phyloP scores from a whole-genome alignment of 2,329 filamentous ascomycete genomes.

The Nectriaceae sp. region DNA sequence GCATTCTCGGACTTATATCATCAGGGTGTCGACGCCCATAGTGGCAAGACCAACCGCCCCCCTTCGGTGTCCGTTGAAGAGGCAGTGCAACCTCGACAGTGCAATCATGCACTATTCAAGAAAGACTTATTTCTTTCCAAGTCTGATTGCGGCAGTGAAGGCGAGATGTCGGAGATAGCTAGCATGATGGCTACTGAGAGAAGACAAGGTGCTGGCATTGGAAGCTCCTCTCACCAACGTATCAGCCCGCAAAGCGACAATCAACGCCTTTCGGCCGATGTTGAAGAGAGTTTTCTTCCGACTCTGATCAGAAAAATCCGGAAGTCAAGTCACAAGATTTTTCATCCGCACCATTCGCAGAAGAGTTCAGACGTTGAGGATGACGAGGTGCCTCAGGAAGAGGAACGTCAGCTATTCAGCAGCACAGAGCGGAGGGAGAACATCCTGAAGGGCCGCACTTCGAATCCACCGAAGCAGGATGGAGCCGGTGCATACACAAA shows the following conservation, averaged over 20 bases:
- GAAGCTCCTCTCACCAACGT: conserved; percentile 26
- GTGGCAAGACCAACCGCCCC: conserved; percentile 10
- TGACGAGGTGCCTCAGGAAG: not conserved
- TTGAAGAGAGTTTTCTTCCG: conserved; percentile 20
- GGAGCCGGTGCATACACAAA: conserved; percentile 25
- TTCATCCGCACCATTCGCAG: conserved; percentile 23
- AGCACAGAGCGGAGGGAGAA: no score
- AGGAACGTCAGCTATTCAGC: conserved; percentile 1
- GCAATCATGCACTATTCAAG: conserved; percentile 21
- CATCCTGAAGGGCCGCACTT: no score
- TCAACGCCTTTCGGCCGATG: conserved; percentile 7
- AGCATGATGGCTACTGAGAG: conserved; percentile 11
- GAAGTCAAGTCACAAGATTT: conserved; percentile 26
- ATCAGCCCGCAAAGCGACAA: conserved; percentile 23
- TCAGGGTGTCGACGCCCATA: conserved; percentile 35
- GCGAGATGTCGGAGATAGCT: not conserved
- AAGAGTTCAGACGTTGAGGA: conserved; percentile 10
- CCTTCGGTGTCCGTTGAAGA: conserved; percentile 13
- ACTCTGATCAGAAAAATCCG: conserved; percentile 31
- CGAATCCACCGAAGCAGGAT: conserved; percentile 19
- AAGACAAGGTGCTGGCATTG: conserved; percentile 25
- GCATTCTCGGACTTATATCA: conserved; percentile 23
- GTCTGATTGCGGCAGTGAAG: conserved; percentile 2
- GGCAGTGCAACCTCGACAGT: conserved; percentile 11
- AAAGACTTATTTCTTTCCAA: conserved; percentile 24